Base-by-base conservation (phyloP, 2,329 filamentous ascomycete genomes). In the Aspergillus intermedius region DNA sequence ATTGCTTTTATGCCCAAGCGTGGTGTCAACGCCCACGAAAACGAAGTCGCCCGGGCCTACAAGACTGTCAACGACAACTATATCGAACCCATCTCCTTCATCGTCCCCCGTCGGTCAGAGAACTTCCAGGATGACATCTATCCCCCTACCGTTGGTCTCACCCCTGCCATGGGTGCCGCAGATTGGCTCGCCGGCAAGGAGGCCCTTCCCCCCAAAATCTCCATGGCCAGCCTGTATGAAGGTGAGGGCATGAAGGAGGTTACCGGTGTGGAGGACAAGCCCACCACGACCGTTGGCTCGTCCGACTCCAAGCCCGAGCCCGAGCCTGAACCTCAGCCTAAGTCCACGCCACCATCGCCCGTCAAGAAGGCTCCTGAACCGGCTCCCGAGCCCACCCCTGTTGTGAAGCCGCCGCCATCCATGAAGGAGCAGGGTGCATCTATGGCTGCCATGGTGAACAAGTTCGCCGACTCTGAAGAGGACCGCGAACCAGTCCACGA, bases 51-150 rank as follows among this genome's bases (percentile, higher is more conserved):
- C 78, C 85, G 91, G 58, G 91, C 87, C 40, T 98, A 88, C 82
- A 98, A 98, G 80, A 97, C 93, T 0, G 88, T 97, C 68, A 94
- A 91, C 70, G 93, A 98, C 67, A 70, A 76, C 42, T 95, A 95
- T 73, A 89, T 98, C 60, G 93, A 98, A 73, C 93, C 93, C 37
- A 87, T 98, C 64, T 95, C 93, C 2, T 98, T 98, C 74, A 95
- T 95, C 47, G 93, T 97, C 2, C 93, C 93, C 44, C 84, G 93
- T 54, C 83, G 93, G 54, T 88, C 93, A 48, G 90, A 96, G 71
- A 89, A 86, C 45, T 96, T 96, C 82, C 91, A 97, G 73, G 88
- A 90, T 52, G 93, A 98, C 65, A 96, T 98, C 62, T 98, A 88
- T 70, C 93, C 91, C 39, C 91, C 93, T 9, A 86, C 90, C 10